Conservation (phyloP, 2,329 filamentous ascomycete genomes). For the Fusarium vanettenii region DNA sequence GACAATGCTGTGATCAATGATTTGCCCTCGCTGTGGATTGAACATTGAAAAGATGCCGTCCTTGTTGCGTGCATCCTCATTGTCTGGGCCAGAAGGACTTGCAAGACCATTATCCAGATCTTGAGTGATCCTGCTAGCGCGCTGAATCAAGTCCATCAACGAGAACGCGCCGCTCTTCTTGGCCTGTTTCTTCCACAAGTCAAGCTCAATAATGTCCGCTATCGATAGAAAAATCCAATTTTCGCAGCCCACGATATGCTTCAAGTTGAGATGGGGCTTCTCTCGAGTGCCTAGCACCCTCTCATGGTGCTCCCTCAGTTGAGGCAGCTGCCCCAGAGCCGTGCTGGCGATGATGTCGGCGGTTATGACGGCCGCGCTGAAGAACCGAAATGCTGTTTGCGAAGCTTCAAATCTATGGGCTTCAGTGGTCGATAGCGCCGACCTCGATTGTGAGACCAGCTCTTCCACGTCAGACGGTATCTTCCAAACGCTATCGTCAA, state of each 20-base stretch:
- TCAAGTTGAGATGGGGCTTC: neutral
- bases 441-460: neutral
- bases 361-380: conserved; percentile 47
- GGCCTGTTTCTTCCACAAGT: conserved; percentile 2
- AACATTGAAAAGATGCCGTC: neutral
- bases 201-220: neutral
- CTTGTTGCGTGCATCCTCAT: neutral
- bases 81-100: neutral
- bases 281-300: neutral
- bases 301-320: neutral
- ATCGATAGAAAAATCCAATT: conserved; percentile 7
- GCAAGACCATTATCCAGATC: neutral
- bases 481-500: neutral
- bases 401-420: conserved; percentile 23
- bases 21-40: neutral
- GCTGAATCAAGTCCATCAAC: neutral
- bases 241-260: conserved; percentile 9
- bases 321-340: neutral
- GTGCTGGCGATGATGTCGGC: conserved; percentile 26
- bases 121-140: neutral
- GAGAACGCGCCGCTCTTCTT: neutral
- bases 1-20: neutral
- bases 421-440: neutral
- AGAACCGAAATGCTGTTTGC: conserved; percentile 52
- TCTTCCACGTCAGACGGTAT: neutral